Evolutionary conservation across 164 flowering plant genomes (phyloP).

Genomic region (Dillenia suffruticosa): DNA sequence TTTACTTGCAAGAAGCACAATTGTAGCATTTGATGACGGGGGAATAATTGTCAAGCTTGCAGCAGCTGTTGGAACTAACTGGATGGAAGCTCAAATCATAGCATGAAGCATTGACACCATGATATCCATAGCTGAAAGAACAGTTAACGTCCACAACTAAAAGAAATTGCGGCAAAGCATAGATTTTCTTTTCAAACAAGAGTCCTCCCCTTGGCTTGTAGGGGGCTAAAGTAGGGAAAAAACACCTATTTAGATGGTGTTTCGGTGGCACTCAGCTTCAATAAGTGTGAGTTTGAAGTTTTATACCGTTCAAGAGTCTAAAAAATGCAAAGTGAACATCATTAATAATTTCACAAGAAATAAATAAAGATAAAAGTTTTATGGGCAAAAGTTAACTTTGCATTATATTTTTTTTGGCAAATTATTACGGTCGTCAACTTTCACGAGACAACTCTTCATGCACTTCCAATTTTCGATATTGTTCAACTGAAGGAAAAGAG

Average conservation of each 20-base stretch:
- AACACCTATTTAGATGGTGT: slow-evolving; percentile 86
- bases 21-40: slow-evolving; percentile 70
- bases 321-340: slow-evolving; percentile 7
- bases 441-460: slow-evolving; percentile 83
- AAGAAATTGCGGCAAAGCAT: no score
- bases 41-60: slow-evolving; percentile 81
- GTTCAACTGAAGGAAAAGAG: slow-evolving; percentile 50
- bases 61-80: slow-evolving; percentile 63
- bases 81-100: slow-evolving; percentile 88
- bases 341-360: neutral
- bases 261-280: slow-evolving; percentile 87
- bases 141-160: neutral
- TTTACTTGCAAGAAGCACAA: slow-evolving; percentile 97
- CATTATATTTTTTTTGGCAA: slow-evolving; percentile 78
- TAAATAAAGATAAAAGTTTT: no score
- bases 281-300: slow-evolving; percentile 69
- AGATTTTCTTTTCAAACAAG: no score
- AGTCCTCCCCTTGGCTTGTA: no score
- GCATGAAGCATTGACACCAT: slow-evolving; percentile 77
- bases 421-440: slow-evolving; percentile 67
- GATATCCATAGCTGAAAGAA: slow-evolving; percentile 74
- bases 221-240: neutral
- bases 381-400: slow-evolving; percentile 1
- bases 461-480: slow-evolving; percentile 69
- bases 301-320: slow-evolving; percentile 74